Conservation (phyloP, 2,329 filamentous ascomycete species). For the Hypoxylon rubiginosum region DNA sequence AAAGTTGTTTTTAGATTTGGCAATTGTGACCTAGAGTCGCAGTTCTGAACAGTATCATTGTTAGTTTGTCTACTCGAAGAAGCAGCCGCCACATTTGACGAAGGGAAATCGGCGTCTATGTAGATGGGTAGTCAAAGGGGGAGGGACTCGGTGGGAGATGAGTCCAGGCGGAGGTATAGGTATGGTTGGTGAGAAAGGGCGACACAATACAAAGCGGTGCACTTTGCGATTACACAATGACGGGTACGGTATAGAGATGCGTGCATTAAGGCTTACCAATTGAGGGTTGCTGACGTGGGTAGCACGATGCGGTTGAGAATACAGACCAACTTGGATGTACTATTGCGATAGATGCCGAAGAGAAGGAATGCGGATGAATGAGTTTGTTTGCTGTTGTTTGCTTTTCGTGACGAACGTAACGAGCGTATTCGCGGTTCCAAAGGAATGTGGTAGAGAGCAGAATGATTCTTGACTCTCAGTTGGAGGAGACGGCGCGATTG, state of each 20-base stretch:
- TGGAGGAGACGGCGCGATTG: conserved; percentile 57
- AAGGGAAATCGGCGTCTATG: not conserved
- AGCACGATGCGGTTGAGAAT: conserved; percentile 13
- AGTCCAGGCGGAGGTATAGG: not conserved
- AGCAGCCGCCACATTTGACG: conserved; percentile 1
- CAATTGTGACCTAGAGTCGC: conserved; percentile 28
- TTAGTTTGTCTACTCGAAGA: conserved; percentile 23
- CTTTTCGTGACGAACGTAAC: conserved; percentile 38
- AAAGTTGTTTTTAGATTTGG: conserved; percentile 17
- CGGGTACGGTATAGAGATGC: conserved; percentile 4
- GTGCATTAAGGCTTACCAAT: conserved; percentile 35
- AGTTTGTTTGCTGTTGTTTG: conserved; percentile 23
- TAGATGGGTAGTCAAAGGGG: not conserved
- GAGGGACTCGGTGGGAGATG: not conserved
- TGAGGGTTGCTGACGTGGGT: conserved; percentile 14
- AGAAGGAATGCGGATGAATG: conserved; percentile 34
- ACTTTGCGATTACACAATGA: conserved; percentile 14
- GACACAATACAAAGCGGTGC: conserved; percentile 11
- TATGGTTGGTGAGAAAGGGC: not conserved
- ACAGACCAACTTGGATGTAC: conserved; percentile 7
- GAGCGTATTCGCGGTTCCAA: conserved; percentile 55
- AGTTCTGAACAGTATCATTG: conserved; percentile 33
- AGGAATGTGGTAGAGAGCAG: conserved; percentile 69
- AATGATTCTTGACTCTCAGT: conserved; percentile 65
- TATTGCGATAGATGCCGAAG: conserved; percentile 26